Conservation (phyloP, 176 grass and related monocot species). For the Themeda triandra region DNA sequence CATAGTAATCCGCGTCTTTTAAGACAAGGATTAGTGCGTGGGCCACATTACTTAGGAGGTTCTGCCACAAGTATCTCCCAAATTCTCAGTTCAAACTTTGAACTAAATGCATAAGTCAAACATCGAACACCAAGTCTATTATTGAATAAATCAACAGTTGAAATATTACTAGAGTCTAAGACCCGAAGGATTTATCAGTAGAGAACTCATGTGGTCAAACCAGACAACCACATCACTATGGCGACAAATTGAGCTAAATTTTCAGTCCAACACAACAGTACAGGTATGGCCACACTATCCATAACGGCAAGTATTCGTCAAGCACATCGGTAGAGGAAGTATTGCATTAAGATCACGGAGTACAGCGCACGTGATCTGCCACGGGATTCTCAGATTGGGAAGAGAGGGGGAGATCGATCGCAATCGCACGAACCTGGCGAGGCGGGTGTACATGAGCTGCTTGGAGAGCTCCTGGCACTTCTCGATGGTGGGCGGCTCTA, state of each 20-base stretch:
- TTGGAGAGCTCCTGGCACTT: slow-evolving; percentile 93
- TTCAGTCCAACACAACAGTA: background rate
- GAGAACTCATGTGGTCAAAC: background rate
- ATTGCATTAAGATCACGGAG: background rate
- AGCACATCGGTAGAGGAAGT: background rate
- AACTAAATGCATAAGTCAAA: background rate
- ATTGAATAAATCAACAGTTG: background rate
- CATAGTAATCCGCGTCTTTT: too few relatives aligned
- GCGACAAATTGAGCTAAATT: background rate
- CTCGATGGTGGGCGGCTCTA: slow-evolving; percentile 60
- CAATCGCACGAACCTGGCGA: slow-evolving; percentile 49
- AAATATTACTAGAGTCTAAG: background rate
- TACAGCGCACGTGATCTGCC: background rate
- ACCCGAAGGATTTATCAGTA: background rate
- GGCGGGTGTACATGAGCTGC: slow-evolving; percentile 94
- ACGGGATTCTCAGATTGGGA: background rate
- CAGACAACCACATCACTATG: background rate
- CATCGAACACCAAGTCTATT: background rate
- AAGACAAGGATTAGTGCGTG: too few relatives aligned
- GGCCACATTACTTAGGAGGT: too few relatives aligned
- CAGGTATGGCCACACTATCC: too few relatives aligned
- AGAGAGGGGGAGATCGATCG: background rate
- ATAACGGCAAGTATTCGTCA: background rate
- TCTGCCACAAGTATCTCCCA: background rate
- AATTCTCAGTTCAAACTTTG: background rate